Evolutionary conservation across 129 eudicot species (phyloP).

Genomic region (Mikania micrantha): DNA sequence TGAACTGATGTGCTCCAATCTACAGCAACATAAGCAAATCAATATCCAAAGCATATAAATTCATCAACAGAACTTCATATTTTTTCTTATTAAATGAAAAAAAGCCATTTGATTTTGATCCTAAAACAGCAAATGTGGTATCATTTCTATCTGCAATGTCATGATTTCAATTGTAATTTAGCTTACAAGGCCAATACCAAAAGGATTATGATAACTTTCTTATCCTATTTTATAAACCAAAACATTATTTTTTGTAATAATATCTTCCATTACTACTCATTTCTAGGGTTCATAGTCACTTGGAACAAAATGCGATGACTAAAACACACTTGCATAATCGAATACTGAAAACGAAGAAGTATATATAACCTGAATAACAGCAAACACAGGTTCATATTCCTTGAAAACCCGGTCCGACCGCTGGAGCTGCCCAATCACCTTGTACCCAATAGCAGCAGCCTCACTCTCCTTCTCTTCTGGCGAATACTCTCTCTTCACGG

Average conservation of each 20-base stretch:
- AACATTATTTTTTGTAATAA: no score
- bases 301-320: not conserved
- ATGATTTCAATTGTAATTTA: not conserved
- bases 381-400: slow-evolving; percentile 75
- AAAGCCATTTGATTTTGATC: not conserved
- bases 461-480: slow-evolving; percentile 59
- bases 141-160: not conserved
- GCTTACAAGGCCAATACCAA: no score
- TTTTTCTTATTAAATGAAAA: not conserved
- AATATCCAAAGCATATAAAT: not conserved
- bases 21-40: slow-evolving; percentile 18
- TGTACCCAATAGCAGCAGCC: slow-evolving; percentile 80
- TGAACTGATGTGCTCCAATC: slow-evolving; percentile 97
- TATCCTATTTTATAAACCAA: no score
- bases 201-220: no score
- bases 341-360: not conserved
- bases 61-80: not conserved
- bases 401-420: slow-evolving; percentile 62
- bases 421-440: slow-evolving; percentile 65
- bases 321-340: not conserved
- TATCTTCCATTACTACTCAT: not conserved
- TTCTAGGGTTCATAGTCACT: not conserved
- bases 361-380: not conserved
- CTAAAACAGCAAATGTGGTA: no score
- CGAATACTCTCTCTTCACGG: slow-evolving; percentile 31